These are phyloP conservation scores for Kuraishia cidri DNA, from an alignment of 805 yeast species.

Conservation along the genomic window DNA sequence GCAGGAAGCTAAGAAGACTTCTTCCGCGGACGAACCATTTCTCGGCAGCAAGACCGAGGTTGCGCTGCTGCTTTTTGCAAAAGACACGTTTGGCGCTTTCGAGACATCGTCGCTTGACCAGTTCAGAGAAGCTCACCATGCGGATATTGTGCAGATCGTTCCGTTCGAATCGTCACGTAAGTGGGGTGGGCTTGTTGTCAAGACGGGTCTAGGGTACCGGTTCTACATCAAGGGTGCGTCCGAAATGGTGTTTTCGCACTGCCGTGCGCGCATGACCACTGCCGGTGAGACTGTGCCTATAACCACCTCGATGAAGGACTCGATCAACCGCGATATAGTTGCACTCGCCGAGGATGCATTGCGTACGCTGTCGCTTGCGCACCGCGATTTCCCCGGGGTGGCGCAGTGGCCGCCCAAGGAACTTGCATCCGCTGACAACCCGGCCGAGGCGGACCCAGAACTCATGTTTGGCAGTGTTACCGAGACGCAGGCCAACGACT, in stretches of 20 bases:
- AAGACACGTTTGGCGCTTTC: constrained; percentile 39
- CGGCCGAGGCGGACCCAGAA: constrained; percentile 32
- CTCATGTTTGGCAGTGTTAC: constrained; percentile 26
- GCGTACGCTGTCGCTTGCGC: constrained; percentile 85
- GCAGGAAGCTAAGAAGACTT: constrained; percentile 3
- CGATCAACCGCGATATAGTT: constrained; percentile 19
- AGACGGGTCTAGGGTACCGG: constrained; percentile 39
- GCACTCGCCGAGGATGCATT: constrained; percentile 70
- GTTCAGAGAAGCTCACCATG: constrained; percentile 26
- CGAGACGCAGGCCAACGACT: constrained; percentile 11
- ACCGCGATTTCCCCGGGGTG: constrained; percentile 48
- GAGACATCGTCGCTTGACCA: constrained; percentile 33
- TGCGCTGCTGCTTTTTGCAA: constrained; percentile 69
- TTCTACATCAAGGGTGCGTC: constrained; percentile 90
- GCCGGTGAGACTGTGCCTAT: constrained; percentile 18
- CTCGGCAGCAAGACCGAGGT: constrained; percentile 94
- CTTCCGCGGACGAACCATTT: constrained; percentile 44
- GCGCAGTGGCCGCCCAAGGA: constrained; percentile 63
- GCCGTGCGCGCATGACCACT: constrained; percentile 30
- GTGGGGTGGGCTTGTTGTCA: constrained; percentile 79
- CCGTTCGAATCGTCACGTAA: constrained; percentile 92
- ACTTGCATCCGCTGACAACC: constrained; percentile 20
- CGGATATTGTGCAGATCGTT: constrained; percentile 53
- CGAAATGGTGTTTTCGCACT: constrained; percentile 65
- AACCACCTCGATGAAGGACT: constrained; percentile 20